These are phyloP conservation scores for Rhizopus delemar DNA, from an alignment of 371 early-diverging fungal genomes.

Conservation along the genomic window DNA sequence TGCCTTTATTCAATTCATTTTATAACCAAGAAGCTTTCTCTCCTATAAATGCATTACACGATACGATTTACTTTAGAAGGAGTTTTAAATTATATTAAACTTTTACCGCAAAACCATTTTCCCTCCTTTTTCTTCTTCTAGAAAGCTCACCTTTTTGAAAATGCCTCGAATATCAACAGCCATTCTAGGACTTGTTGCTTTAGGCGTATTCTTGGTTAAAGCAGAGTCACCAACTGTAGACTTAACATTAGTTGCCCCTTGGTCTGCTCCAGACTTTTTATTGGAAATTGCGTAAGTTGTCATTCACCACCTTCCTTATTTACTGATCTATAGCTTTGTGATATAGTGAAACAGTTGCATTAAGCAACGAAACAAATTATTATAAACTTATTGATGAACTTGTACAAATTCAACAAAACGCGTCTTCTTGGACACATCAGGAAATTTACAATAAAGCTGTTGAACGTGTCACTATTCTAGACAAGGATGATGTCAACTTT, in stretches of 20 bases:
- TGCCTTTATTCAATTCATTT: no score
- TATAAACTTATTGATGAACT: constrained; percentile 60
- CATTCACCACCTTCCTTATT: neutral
- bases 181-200: constrained; percentile 19
- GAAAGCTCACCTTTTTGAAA: neutral
- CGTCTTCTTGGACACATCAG: constrained; percentile 24
- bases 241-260: constrained; percentile 56
- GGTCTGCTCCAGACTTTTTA: constrained; percentile 58
- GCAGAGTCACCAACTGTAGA: constrained; percentile 54
- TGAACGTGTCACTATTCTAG: constrained; percentile 10
- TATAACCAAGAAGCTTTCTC: no score
- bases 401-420: constrained; percentile 25
- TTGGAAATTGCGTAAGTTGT: constrained; percentile 64
- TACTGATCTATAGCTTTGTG: neutral
- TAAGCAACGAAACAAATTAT: constrained; percentile 63
- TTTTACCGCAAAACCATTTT: neutral
- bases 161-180: constrained; percentile 18
- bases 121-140: neutral
- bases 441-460: constrained; percentile 47
- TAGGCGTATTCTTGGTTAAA: neutral
- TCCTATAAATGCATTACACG: no score
- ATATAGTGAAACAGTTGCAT: constrained; percentile 62
- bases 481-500: constrained; percentile 31
- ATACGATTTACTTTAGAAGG: neutral
- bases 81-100: constrained; percentile 1